Evolutionary conservation across 139 green algal genomes (phyloP).

Genomic region (Coccomyxa sp.): DNA sequence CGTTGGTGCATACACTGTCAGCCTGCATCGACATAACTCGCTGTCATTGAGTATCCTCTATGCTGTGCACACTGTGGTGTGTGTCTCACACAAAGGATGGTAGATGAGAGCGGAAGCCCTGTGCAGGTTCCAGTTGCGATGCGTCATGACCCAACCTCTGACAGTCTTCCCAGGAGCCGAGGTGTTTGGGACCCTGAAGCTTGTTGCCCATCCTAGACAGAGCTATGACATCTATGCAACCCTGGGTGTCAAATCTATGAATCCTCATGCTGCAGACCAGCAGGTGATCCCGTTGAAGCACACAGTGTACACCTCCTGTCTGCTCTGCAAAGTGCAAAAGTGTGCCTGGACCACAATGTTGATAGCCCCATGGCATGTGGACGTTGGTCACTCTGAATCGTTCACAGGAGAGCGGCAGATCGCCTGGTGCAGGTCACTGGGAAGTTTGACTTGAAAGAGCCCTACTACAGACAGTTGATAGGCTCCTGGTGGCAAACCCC

Average conservation of each 20-base stretch:
- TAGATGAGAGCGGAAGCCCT: not conserved
- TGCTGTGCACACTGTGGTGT: not conserved
- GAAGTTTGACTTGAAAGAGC: conserved; percentile 88
- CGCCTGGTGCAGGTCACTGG: conserved; percentile 30
- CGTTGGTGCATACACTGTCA: no score
- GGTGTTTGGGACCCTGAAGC: conserved; percentile 51
- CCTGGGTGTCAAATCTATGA: no score
- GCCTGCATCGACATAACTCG: no score
- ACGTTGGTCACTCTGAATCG: no score
- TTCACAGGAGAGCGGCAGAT: not conserved
- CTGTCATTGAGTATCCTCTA: no score
- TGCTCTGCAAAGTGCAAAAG: not conserved
- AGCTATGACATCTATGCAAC: conserved; percentile 73
- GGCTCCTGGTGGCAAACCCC: not conserved
- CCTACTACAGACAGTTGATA: conserved; percentile 66
- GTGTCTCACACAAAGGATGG: not conserved
- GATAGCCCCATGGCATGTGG: no score
- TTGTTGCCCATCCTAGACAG: conserved; percentile 71
- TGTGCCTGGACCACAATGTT: no score
- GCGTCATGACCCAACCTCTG: conserved; percentile 67
- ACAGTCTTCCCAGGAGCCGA: conserved; percentile 31
- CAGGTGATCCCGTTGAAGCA: not conserved
- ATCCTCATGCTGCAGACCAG: not conserved
- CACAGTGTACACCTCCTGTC: not conserved
- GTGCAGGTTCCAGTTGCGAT: conserved; percentile 80